Evolutionary conservation across 2,329 filamentous ascomycete genomes (phyloP), one percentile per base, ranked within the genome.

Genomic region (Exophiala bonariae): DNA sequence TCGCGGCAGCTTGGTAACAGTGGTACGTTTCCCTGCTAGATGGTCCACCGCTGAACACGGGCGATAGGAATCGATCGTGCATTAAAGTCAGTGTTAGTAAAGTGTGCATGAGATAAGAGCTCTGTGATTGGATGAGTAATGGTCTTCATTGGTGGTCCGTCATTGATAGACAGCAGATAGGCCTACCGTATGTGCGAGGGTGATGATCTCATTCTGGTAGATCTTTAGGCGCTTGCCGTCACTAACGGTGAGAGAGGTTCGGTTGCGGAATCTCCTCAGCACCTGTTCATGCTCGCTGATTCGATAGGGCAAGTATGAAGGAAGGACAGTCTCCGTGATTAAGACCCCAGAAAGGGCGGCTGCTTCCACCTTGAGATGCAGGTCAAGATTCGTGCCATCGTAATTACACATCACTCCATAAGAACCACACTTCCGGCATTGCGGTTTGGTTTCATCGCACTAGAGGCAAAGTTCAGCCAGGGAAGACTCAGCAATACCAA

Each of bases 41-140:
- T 26, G 6, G 23, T 26, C 23, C 11, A 11, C 11, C 6, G 23
- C 11, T 26, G 23, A 6, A 11, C 23, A 11, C 11, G 23, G 23
- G 23, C 23, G 23, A 26, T 36, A 75, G 59, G 50, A 72, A 64
- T 8, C 72, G 67, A 50, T 80, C 77, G 53, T 82, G 78, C 54
- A 79, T 71, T 3, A 76, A 59, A 3, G 78, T 74, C 17, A 81
- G 54, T n/a, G 74, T 68, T 19, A 81, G 63, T 13, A 80, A 66
- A 35, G 74, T 66, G 57, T 82, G 79, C 63, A 80, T 71, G 81
- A 65, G 43, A 26, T 75, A 80, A 0, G 75, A 69, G 38, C 77
- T 65, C 74, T 76, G 14, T 6, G 6, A 7, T 34, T 14, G 14
- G 6, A 7, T 14, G 5, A 18, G 32, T 14, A 34, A 26, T 6